Evolutionary conservation across 306 rosid genomes (phyloP).

Genomic region (Dalbergia oliveri): DNA sequence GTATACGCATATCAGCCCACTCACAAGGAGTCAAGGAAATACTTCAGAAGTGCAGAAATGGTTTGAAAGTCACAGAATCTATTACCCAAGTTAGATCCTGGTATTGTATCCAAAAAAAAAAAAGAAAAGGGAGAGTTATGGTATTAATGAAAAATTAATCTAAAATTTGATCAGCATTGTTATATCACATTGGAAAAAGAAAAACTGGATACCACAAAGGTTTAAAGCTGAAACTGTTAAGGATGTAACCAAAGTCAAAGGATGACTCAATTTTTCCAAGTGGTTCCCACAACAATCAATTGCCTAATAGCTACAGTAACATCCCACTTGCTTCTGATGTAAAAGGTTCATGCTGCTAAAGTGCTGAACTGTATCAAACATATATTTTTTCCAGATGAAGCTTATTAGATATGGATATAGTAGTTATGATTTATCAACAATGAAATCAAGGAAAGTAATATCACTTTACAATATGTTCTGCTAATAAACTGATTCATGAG

Average conservation of each 20-base stretch:
- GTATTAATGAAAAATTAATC: neutral
- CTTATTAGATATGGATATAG: neutral
- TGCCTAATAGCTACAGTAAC: constrained; percentile 12
- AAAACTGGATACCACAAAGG: neutral
- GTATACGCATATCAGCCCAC: neutral
- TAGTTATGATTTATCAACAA: neutral
- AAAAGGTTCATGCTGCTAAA: neutral
- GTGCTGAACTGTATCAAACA: neutral
- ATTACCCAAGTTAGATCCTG: neutral
- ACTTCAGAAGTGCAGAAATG: neutral
- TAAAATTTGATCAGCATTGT: neutral
- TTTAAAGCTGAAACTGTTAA: neutral
- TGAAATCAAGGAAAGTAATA: neutral
- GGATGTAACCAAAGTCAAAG: constrained; percentile 6
- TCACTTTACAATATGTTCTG: neutral
- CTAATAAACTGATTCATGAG: neutral
- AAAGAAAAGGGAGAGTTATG: too few relatives aligned
- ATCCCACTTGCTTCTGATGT: neutral
- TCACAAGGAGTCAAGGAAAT: neutral
- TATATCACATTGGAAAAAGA: constrained; percentile 5
- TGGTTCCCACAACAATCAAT: neutral
- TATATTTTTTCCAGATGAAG: neutral
- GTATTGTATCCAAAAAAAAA: neutral
- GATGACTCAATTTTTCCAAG: neutral
- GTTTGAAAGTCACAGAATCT: constrained; percentile 10